Percentiles rank a stretch among this genome's conserved stretches.
Evolutionary conservation across 257 asterid species (phyloP).

Genomic region (Eucommia ulmoides): DNA sequence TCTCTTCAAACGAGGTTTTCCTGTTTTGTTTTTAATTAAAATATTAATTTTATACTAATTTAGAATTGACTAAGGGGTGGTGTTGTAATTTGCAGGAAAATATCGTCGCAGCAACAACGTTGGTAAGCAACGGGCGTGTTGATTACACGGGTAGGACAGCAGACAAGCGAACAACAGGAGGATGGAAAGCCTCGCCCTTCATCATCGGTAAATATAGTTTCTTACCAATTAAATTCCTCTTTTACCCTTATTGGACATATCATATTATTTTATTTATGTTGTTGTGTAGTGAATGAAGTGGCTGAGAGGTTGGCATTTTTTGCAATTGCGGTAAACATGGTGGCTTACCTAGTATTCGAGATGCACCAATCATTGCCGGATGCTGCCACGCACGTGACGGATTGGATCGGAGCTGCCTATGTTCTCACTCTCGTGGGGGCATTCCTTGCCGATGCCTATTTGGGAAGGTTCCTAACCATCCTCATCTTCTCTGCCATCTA

Average conservation of each 20-base stretch:
- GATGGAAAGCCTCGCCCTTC: constrained; percentile 77
- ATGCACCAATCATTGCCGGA: constrained; percentile 58
- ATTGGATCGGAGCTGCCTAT: constrained; percentile 82
- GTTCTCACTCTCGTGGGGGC: constrained; percentile 71
- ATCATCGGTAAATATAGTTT: constrained; percentile 33
- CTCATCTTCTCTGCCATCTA: constrained; percentile 58
- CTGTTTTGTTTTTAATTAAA: too few relatives aligned
- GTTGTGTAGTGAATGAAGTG: constrained; percentile 50
- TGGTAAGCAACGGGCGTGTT: constrained; percentile 52
- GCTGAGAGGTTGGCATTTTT: constrained; percentile 80
- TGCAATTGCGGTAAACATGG: constrained; percentile 67
- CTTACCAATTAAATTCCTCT: background rate
- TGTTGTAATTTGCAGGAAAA: constrained; percentile 19
- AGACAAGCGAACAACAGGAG: constrained; percentile 45
- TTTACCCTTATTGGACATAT: background rate
- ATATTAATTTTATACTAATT: too few relatives aligned
- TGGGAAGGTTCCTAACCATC: constrained; percentile 69
- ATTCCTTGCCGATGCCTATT: constrained; percentile 64
- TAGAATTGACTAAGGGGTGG: background rate
- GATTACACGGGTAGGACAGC: constrained; percentile 55
- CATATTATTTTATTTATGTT: background rate
- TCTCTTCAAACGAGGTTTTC: too few relatives aligned
- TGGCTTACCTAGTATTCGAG: constrained; percentile 39
- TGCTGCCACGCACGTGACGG: constrained; percentile 76
- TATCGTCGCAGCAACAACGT: background rate